phyloP scores from a whole-genome alignment of 345 rosid species.

The Moringa oleifera region DNA sequence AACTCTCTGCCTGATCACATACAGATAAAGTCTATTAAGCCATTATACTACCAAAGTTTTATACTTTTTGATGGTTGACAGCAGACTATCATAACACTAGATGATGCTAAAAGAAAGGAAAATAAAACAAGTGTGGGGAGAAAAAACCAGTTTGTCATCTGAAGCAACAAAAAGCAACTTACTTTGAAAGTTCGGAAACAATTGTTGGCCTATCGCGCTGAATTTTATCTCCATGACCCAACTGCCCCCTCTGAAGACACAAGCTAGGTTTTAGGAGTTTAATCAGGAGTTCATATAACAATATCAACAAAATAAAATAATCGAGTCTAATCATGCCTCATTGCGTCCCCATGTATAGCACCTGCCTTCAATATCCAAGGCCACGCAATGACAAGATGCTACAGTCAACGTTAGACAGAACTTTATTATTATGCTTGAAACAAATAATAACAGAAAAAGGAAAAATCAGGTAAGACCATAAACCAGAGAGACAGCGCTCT shows the following conservation, averaged over 20 bases:
- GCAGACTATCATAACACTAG: no score
- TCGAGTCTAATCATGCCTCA: slow-evolving; percentile 45
- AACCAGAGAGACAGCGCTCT: not conserved
- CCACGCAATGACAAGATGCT: slow-evolving; percentile 97
- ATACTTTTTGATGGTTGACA: no score
- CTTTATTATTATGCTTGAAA: not conserved
- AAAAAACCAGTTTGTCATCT: no score
- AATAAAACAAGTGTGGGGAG: no score
- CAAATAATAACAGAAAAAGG: not conserved
- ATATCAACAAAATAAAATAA: slow-evolving; percentile 1
- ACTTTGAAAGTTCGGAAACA: slow-evolving; percentile 90
- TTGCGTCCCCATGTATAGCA: slow-evolving; percentile 99
- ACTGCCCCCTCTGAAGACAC: slow-evolving; percentile 78
- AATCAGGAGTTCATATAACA: slow-evolving; percentile 7
- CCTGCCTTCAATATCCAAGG: slow-evolving; percentile 90
- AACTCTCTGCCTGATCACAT: no score
- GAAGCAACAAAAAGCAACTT: slow-evolving; percentile 15
- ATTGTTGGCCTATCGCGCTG: slow-evolving; percentile 92
- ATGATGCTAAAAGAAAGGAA: no score
- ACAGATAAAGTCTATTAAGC: no score
- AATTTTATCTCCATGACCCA: slow-evolving; percentile 90
- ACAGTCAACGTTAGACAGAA: slow-evolving; percentile 17
- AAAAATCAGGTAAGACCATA: not conserved
- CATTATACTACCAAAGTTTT: no score
- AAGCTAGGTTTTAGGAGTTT: slow-evolving; percentile 15